These are phyloP conservation scores for Oryza brachyantha DNA, from an alignment of 176 grass and related monocot genomes.

Conservation along the genomic window DNA sequence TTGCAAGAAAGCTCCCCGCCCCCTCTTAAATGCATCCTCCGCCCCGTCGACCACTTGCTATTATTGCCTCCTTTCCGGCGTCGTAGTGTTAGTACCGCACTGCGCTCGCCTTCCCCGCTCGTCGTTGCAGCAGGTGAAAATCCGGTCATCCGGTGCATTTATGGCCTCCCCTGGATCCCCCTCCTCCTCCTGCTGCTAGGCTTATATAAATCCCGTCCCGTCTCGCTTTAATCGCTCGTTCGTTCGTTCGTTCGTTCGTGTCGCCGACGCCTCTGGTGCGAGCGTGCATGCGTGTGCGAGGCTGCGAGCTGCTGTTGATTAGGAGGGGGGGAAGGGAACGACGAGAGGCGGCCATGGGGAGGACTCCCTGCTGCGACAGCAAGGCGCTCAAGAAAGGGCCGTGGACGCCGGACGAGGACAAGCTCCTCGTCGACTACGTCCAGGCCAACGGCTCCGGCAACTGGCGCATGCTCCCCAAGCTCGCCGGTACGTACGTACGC, in stretches of 20 bases:
- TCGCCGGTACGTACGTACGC: constrained; percentile 76
- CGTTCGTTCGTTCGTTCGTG: background rate
- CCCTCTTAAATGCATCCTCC: constrained; percentile 35
- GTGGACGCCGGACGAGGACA: constrained; percentile 96
- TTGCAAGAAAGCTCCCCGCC: constrained; percentile 41
- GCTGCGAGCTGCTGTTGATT: background rate
- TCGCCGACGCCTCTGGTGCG: background rate
- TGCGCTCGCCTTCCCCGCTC: background rate
- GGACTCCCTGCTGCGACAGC: constrained; percentile 93
- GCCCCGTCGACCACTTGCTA: constrained; percentile 19
- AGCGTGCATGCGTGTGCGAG: background rate
- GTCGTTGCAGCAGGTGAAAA: constrained; percentile 52
- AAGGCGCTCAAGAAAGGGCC: constrained; percentile 93
- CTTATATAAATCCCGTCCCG: constrained; percentile 68
- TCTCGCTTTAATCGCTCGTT: background rate
- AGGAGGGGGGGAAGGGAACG: background rate
- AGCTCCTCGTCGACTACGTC: constrained; percentile 83
- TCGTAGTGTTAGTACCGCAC: background rate
- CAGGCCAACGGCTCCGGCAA: constrained; percentile 75
- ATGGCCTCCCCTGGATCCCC: constrained; percentile 44
- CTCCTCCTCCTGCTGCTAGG: constrained; percentile 26
- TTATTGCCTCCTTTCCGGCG: background rate
- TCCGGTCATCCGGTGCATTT: constrained; percentile 65
- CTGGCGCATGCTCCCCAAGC: constrained; percentile 91
- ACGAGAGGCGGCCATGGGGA: constrained; percentile 50